Evolutionary conservation across 768 basidiomycete genomes (phyloP).

Genomic region (Xerocomellus chrysenteron): DNA sequence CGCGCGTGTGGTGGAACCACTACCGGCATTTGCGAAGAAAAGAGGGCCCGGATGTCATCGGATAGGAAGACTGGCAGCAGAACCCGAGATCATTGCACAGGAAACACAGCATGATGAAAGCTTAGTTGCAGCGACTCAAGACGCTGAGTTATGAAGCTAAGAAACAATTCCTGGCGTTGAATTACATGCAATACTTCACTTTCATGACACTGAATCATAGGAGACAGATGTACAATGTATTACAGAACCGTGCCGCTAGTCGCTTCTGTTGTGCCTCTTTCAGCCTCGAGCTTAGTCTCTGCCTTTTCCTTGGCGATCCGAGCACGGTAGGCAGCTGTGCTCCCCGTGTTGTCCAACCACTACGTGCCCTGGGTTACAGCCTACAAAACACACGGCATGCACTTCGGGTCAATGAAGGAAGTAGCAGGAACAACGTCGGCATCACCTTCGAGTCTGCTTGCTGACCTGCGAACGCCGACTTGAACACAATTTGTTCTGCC

Average conservation of each 20-base stretch:
- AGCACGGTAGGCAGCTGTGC: constrained; percentile 14
- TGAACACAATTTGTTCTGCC: not conserved
- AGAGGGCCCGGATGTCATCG: not conserved
- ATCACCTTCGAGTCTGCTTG: not conserved
- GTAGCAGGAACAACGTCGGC: not conserved
- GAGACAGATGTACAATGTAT: not conserved
- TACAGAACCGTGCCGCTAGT: not conserved
- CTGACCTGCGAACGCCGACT: not conserved
- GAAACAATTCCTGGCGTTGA: not conserved
- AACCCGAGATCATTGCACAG: too few relatives aligned
- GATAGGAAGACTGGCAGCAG: not conserved
- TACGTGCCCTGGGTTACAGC: not conserved
- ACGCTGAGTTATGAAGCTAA: not conserved
- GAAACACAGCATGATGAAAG: too few relatives aligned
- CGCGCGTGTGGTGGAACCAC: not conserved
- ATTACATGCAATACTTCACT: not conserved
- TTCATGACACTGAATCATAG: not conserved
- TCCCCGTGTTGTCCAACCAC: constrained; percentile 18
- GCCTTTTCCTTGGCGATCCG: constrained; percentile 10
- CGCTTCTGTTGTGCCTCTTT: not conserved
- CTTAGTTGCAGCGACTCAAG: not conserved
- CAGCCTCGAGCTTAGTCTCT: not conserved
- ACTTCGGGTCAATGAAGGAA: not conserved
- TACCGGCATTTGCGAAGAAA: not conserved
- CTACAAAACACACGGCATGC: not conserved